Evolutionary conservation across 768 basidiomycete genomes (phyloP).

Genomic region (Lepiota brunneoincarnata): DNA sequence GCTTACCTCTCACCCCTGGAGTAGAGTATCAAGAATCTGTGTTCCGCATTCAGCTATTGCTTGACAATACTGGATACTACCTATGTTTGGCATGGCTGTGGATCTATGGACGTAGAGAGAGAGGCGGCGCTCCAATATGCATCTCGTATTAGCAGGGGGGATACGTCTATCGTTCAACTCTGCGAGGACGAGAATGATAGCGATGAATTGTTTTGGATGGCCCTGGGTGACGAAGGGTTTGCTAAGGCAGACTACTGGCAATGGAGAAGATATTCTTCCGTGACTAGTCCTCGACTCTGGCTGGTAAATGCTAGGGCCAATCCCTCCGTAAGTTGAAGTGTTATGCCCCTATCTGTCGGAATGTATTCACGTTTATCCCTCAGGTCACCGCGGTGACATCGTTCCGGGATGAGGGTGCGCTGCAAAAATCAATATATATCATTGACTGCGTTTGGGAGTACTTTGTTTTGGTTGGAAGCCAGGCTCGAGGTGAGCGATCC

Average conservation of each 20-base stretch:
- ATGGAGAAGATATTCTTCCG: slow-evolving; percentile 51
- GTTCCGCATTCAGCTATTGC: slow-evolving; percentile 85
- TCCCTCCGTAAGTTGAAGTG: slow-evolving; percentile 35
- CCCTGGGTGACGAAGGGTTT: slow-evolving; percentile 72
- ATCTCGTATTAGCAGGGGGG: slow-evolving; percentile 35
- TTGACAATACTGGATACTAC: slow-evolving; percentile 64
- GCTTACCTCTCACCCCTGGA: not conserved
- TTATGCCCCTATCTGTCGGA: not conserved
- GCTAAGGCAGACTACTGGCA: slow-evolving; percentile 83
- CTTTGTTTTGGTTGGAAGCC: slow-evolving; percentile 68
- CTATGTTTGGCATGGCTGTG: slow-evolving; percentile 82
- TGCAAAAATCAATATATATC: slow-evolving; percentile 54
- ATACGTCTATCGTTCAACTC: slow-evolving; percentile 46
- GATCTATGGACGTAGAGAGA: slow-evolving; percentile 58
- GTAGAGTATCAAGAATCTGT: slow-evolving; percentile 64
- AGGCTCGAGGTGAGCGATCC: slow-evolving; percentile 56
- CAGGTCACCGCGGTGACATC: slow-evolving; percentile 49
- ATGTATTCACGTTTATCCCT: not conserved
- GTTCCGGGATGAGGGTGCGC: slow-evolving; percentile 35
- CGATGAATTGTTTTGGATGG: slow-evolving; percentile 87
- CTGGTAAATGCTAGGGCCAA: slow-evolving; percentile 39
- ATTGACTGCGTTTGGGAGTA: slow-evolving; percentile 80
- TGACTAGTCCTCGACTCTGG: slow-evolving; percentile 57
- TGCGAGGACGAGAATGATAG: slow-evolving; percentile 60
- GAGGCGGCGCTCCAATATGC: slow-evolving; percentile 64